Conservation (phyloP, 2,329 filamentous ascomycete genomes). For the Aspergillus ochraceoroseus region DNA sequence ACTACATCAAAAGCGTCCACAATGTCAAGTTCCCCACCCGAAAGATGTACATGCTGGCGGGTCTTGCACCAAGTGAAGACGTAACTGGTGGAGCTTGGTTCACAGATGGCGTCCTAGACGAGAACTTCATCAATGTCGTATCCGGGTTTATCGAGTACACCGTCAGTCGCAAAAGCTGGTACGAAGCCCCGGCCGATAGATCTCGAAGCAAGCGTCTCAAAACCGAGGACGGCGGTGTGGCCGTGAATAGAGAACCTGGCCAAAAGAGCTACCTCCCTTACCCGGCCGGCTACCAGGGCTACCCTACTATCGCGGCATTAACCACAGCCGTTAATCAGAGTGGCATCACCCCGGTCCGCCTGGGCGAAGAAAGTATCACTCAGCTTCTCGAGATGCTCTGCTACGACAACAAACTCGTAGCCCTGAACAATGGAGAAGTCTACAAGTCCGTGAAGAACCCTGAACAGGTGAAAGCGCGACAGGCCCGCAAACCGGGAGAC, state of each 20-base stretch:
- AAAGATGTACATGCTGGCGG: constrained; percentile 93
- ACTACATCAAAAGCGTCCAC: constrained; percentile 82
- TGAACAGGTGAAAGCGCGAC: constrained; percentile 32
- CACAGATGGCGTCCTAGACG: constrained; percentile 82
- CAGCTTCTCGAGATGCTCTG: constrained; percentile 83
- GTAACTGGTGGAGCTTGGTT: constrained; percentile 95
- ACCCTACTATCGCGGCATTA: constrained; percentile 75
- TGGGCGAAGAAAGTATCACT: constrained; percentile 67
- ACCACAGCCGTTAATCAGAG: constrained; percentile 66
- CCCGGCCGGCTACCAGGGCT: constrained; percentile 63
- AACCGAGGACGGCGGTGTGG: constrained; percentile 30
- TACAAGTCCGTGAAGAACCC: constrained; percentile 48
- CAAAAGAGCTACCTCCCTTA: constrained; percentile 48
- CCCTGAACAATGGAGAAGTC: constrained; percentile 46
- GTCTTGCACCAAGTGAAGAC: constrained; percentile 77
- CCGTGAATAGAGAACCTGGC: constrained; percentile 29
- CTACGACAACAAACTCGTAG: constrained; percentile 79
- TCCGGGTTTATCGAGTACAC: constrained; percentile 68
- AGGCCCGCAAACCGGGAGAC: constrained; percentile 31
- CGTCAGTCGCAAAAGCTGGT: constrained; percentile 68
- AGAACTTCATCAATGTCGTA: constrained; percentile 76
- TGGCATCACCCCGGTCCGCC: constrained; percentile 67
- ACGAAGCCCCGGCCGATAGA: constrained; percentile 46
- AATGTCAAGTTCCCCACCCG: constrained; percentile 85
- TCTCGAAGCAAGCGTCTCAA: constrained; percentile 43